These are phyloP conservation scores for Alnus rubra DNA, from an alignment of 306 rosid genomes.

Conservation along the genomic window DNA sequence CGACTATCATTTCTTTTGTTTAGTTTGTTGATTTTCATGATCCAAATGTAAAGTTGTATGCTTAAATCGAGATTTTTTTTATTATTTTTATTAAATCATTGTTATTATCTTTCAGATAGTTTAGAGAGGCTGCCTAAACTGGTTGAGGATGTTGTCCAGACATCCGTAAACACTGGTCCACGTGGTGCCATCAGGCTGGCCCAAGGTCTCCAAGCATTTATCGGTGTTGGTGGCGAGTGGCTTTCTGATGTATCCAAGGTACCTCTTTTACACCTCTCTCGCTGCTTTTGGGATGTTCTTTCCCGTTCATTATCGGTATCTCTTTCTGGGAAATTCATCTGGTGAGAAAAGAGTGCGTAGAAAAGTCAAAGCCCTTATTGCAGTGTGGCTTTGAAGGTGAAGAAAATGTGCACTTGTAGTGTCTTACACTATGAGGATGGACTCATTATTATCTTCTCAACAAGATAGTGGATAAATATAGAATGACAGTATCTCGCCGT, in stretches of 20 bases:
- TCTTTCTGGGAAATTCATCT: not conserved
- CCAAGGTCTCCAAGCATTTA: slow-evolving; percentile 85
- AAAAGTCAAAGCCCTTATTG: not conserved
- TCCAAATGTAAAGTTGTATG: slow-evolving; percentile 6
- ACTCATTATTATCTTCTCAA: too few species aligned
- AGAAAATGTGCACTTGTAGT: not conserved
- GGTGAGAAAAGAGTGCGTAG: not conserved
- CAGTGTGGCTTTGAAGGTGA: not conserved
- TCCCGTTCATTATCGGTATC: not conserved
- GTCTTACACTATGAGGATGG: too few species aligned
- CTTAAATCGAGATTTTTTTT: slow-evolving; percentile 1
- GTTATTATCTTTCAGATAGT: slow-evolving; percentile 51
- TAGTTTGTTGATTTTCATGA: not conserved
- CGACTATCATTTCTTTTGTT: not conserved
- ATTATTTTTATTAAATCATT: not conserved
- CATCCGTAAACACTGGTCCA: slow-evolving; percentile 84
- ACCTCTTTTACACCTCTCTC: not conserved
- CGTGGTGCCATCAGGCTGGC: slow-evolving; percentile 80
- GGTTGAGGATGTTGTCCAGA: slow-evolving; percentile 87
- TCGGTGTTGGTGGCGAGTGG: slow-evolving; percentile 96
- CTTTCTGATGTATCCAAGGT: slow-evolving; percentile 75
- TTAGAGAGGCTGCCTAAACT: slow-evolving; percentile 71
- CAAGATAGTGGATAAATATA: too few species aligned
- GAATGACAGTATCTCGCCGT: too few species aligned
- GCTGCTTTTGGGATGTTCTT: not conserved